Percentiles rank a stretch among this genome's conserved stretches.
These are phyloP conservation scores for Aureobasidium mangrovei DNA, from an alignment of 2,329 filamentous ascomycete genomes.

Conservation along the genomic window DNA sequence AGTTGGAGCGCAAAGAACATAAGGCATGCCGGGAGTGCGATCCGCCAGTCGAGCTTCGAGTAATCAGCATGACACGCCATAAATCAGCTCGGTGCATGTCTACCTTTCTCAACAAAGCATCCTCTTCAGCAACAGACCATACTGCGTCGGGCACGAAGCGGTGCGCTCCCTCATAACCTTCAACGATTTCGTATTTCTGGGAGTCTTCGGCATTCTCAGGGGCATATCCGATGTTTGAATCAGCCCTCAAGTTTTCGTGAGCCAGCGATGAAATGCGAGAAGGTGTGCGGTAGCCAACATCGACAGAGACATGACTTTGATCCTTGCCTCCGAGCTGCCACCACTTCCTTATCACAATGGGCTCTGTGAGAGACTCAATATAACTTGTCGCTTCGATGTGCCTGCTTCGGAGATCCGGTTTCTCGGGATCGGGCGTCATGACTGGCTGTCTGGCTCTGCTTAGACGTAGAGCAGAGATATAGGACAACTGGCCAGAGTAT, in stretches of 20 bases:
- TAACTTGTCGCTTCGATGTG: no score
- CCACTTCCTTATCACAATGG: not conserved
- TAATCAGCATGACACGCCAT: not conserved
- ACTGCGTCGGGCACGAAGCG: not conserved
- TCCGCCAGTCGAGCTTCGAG: slow-evolving; percentile 2
- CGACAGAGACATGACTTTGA: not conserved
- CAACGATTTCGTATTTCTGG: not conserved
- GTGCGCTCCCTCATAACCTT: slow-evolving; percentile 3
- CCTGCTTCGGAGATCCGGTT: no score
- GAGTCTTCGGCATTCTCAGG: not conserved
- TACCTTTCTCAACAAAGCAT: not conserved
- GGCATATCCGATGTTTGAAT: not conserved
- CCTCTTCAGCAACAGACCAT: not conserved
- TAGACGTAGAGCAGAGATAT: no score
- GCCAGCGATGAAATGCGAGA: not conserved
- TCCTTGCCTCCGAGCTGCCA: slow-evolving; percentile 1
- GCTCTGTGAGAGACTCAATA: no score
- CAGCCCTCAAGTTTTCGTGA: not conserved
- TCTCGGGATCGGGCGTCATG: no score
- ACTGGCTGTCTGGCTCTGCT: no score
- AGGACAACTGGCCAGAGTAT: no score
- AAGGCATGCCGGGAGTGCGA: not conserved
- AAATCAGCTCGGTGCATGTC: not conserved
- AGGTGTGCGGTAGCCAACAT: not conserved
- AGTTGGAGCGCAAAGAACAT: slow-evolving; percentile 7